phyloP scores from a whole-genome alignment of 75 land plant genomes.

The Cupressus sempervirens region DNA sequence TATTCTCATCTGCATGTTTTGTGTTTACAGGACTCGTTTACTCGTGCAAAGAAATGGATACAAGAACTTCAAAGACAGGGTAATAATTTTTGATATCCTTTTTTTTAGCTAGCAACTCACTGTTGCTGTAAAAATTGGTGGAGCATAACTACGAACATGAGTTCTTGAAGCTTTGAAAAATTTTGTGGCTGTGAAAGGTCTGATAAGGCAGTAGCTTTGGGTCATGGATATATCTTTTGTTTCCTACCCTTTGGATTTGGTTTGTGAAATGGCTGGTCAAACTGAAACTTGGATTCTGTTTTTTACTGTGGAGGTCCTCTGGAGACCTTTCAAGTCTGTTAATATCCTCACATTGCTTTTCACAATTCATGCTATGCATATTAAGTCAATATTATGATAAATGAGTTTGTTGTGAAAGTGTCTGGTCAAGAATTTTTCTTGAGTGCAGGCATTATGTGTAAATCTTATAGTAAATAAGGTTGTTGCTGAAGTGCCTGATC shows the following conservation, averaged over 20 bases:
- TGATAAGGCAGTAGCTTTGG: background rate
- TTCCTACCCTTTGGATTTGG: background rate
- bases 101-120: background rate
- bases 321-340: background rate
- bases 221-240: background rate
- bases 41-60: slow-evolving; percentile 95
- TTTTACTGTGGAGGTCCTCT: background rate
- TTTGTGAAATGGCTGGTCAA: background rate
- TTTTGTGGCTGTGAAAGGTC: background rate
- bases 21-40: slow-evolving; percentile 62
- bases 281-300: background rate
- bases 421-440: background rate
- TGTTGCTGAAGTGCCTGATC: background rate
- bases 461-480: background rate
- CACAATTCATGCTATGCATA: background rate
- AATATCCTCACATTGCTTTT: background rate
- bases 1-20: background rate
- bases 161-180: background rate
- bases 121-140: too few species aligned
- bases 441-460: background rate
- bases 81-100: slow-evolving; percentile 13
- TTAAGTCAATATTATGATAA: background rate
- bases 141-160: background rate
- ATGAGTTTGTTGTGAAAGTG: background rate
- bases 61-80: slow-evolving; percentile 91